Conservation (phyloP, 257 asterid species). For the Solanum neorickii region DNA sequence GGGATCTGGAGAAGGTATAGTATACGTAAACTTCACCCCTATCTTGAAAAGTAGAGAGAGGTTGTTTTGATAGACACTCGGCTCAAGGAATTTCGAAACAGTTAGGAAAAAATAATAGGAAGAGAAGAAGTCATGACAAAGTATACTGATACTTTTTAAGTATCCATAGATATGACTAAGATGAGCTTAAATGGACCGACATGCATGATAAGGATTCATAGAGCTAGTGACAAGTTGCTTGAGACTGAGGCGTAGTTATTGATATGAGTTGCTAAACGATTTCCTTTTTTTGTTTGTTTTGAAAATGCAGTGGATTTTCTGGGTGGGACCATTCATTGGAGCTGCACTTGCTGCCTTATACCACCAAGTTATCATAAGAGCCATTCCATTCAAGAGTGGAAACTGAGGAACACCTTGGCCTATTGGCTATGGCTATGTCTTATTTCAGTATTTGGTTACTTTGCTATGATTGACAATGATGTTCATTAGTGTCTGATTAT, state of each 20-base stretch:
- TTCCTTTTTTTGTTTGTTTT: neutral
- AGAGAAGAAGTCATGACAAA: neutral
- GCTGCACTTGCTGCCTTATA: slow-evolving; percentile 76
- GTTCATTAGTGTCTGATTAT: neutral
- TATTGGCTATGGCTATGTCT: neutral
- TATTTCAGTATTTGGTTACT: neutral
- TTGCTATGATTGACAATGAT: neutral
- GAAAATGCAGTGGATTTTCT: slow-evolving; percentile 55
- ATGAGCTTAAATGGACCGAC: neutral
- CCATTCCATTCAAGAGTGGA: slow-evolving; percentile 68
- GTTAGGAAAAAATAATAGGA: neutral
- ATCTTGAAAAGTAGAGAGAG: neutral
- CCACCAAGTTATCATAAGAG: slow-evolving; percentile 59
- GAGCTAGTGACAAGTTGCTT: neutral
- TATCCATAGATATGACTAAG: neutral
- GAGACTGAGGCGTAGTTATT: neutral
- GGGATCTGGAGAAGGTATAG: neutral
- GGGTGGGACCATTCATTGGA: slow-evolving; percentile 80
- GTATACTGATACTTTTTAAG: neutral
- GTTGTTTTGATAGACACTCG: neutral
- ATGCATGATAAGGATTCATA: neutral
- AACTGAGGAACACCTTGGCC: slow-evolving; percentile 3
- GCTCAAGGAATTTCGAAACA: neutral
- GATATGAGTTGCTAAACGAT: neutral
- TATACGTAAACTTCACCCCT: neutral